Base-by-base conservation (phyloP, 352 stramenopile species). In the Globisporangium cederbergense region DNA sequence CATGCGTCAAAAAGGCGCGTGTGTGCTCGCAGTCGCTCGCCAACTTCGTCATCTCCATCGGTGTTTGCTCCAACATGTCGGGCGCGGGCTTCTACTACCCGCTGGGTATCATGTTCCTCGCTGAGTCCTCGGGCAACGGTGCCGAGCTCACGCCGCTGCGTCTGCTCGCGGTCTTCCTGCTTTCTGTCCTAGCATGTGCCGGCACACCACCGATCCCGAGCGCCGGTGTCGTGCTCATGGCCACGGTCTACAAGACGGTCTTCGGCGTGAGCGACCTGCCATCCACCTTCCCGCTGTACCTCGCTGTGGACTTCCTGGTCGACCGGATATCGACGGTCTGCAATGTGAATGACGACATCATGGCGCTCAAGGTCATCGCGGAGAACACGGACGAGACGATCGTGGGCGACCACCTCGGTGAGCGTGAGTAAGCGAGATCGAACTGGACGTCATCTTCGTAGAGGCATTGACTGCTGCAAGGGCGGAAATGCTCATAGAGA, bases 321-420 rank as follows among this genome's bases (percentile, higher is more conserved):
- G 81, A 91, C 32, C 85, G 85, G 53, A 67, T 94, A 40, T 68
- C 68, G n/a, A 85, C 83, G 0, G 67, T 85, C 49, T 88, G 83
- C 71, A 91, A 94, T 56, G 82, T 94, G 7, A 90, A 90, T 58
- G 85, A 90, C 54, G 85, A 92, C 67, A 76, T 88, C 61, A 88
- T 91, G 77, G 83, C 81, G 36, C 76, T 91, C 47, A 88, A 89
- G 63, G 74, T 89, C 40, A 89, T 91, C 45, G 77, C 83, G 8
- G 80, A 90, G 46, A 90, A 76, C 54, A 90, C 83, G 18, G 79
- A 91, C 46, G 79, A 90, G 65, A 91, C 80, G 20, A 75, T 89
- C 42, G 73, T 78, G 47, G 71, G 77, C 13, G 74, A 88, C 42
- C 73, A 86, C 14, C 65, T 91, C 11, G 77, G 81, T 53, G 71